phyloP scores from a whole-genome alignment of 805 yeast genomes.

The Grigorovia yakushimaensis region DNA sequence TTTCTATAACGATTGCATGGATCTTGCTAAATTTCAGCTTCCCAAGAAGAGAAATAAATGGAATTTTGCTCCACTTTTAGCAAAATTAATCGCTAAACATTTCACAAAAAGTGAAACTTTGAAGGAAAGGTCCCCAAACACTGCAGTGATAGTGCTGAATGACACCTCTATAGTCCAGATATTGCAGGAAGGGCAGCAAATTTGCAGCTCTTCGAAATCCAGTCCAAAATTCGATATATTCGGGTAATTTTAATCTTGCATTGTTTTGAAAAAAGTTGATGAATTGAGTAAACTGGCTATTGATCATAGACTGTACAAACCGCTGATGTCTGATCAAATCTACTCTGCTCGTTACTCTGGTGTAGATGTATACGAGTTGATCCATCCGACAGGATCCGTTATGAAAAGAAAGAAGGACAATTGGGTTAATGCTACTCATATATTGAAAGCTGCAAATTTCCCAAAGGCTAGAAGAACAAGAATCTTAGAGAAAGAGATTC shows the following conservation, averaged over 20 bases:
- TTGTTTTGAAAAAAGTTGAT: neutral
- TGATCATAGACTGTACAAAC: neutral
- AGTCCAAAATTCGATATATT: constrained; percentile 13
- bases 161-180: too few relatives aligned
- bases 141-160: neutral
- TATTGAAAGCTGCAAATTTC: constrained; percentile 83
- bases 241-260: constrained; percentile 27
- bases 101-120: neutral
- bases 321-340: constrained; percentile 30
- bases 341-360: constrained; percentile 73
- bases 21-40: constrained; percentile 23
- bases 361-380: constrained; percentile 74
- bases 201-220: neutral
- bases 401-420: constrained; percentile 70
- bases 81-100: neutral
- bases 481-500: constrained; percentile 84
- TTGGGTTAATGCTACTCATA: constrained; percentile 93
- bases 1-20: constrained; percentile 47
- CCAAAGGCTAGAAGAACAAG: constrained; percentile 91
- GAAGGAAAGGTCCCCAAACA: neutral
- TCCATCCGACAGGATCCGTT: constrained; percentile 56
- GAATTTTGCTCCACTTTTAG: neutral
- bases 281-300: neutral
- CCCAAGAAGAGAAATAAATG: constrained; percentile 36
- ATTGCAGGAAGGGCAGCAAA: too few relatives aligned